Base-by-base conservation (phyloP, 495 filamentous ascomycete species). In the Ramalina intermedia region DNA sequence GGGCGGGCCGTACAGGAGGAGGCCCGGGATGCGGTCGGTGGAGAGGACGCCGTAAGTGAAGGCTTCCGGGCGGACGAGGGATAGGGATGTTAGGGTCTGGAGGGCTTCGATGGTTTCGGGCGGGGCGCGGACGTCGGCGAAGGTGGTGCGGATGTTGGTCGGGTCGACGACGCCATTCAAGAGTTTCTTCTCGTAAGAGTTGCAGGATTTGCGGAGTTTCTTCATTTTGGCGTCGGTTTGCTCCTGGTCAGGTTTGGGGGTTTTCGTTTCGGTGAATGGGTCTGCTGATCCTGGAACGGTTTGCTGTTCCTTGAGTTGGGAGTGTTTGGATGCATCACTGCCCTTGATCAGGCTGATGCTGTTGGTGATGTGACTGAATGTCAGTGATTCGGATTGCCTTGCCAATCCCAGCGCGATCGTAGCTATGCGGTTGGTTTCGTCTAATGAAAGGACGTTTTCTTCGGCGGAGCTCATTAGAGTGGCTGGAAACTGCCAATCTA, bases 41-140 rank as follows among this genome's bases (percentile, higher is more conserved):
- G 89, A 84, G 33, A 98, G 74, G 6, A 98, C 88, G 64, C 91
- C 91, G 60, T 98, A 98, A 14, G 80, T 81, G 63, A 98, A 98
- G 24, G 93, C 91, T 38, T 98, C 91, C 1, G 91, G 91, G 1
- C 93, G 81, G 23, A 84, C 71, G 0, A 98, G 73, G 0, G 88
- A 94, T 8, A 98, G 71, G 2, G 84, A 84, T 3, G 93, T 98
- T 33, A 96, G 70, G 4, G 84, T 89, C 63, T 89, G 88, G 48
- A 96, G 67, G 1, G 88, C 82, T 37, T 94, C 87, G 26, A 94
- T 84, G 11, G 86, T 96, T 44, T 87, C 84, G 3, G 73, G 61
- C 0, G 88, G 78, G 14, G 84, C 87, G 51, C 85, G 82, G 36
- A 98, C 81, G 59, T 93, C 83, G 12, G 75, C 64, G 50, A 96